phyloP scores from a whole-genome alignment of 495 filamentous ascomycete genomes.

The Podospora tetraspora region DNA sequence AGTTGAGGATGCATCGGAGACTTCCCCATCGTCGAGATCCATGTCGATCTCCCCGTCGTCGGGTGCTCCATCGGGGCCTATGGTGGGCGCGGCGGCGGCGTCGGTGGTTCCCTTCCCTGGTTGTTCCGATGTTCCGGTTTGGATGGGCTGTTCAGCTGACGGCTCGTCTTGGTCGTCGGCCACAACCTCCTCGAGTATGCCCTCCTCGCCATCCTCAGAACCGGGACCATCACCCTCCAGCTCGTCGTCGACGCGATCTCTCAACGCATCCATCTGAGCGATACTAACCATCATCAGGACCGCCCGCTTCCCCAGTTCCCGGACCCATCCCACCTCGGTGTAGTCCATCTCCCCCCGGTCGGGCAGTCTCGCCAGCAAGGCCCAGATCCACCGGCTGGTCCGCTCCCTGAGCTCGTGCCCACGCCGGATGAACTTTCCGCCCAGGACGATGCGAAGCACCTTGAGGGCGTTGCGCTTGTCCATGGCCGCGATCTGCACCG shows the following conservation, averaged over 20 bases:
- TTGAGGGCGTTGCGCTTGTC: constrained; percentile 54
- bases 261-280: constrained; percentile 41
- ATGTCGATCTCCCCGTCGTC: constrained; percentile 40
- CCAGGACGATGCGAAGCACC: constrained; percentile 44
- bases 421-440: constrained; percentile 45
- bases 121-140: constrained; percentile 9
- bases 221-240: neutral
- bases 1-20: constrained; percentile 31
- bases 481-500: constrained; percentile 65
- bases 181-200: constrained; percentile 21
- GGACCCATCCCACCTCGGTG: constrained; percentile 51
- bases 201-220: constrained; percentile 23
- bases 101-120: neutral
- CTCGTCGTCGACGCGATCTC: constrained; percentile 31
- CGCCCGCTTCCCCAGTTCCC: constrained; percentile 57
- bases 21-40: constrained; percentile 44
- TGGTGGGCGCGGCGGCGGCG: constrained; percentile 4
- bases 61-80: constrained; percentile 18
- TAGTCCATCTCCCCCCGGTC: constrained; percentile 54
- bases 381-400: constrained; percentile 58
- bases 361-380: constrained; percentile 52
- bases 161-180: constrained; percentile 17
- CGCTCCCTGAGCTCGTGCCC: constrained; percentile 41
- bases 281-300: constrained; percentile 49
- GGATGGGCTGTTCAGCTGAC: neutral